These are phyloP conservation scores for Lyophyllum atratum DNA, from an alignment of 768 basidiomycete genomes.

Conservation along the genomic window DNA sequence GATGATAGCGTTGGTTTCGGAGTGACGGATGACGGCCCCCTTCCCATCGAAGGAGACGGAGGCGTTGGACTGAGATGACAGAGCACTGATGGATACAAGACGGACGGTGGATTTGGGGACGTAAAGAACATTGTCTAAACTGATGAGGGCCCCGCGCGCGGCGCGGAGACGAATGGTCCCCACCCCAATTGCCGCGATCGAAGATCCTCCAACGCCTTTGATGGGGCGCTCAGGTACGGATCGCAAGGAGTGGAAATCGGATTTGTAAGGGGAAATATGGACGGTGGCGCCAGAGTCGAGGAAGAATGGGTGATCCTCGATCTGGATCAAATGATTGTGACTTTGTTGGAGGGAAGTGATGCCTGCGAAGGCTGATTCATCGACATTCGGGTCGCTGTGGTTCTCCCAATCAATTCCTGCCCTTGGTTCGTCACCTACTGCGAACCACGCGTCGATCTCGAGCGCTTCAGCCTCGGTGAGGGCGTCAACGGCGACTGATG, in stretches of 20 bases:
- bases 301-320: too few species aligned
- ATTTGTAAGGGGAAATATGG: constrained; percentile 22
- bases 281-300: constrained; percentile 25
- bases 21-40: background rate
- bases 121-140: constrained; percentile 18
- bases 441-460: too few species aligned
- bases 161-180: constrained; percentile 24
- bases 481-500: too few species aligned
- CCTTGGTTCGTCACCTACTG: too few species aligned
- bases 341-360: too few species aligned
- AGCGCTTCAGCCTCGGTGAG: too few species aligned
- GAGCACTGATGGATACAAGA: constrained; percentile 23
- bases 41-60: background rate
- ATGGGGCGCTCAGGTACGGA: constrained; percentile 21
- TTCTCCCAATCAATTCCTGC: too few species aligned
- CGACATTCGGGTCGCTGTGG: too few species aligned
- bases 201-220: constrained; percentile 26
- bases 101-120: constrained; percentile 22
- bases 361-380: too few species aligned
- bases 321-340: too few species aligned
- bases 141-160: constrained; percentile 11
- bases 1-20: background rate
- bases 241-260: constrained; percentile 29
- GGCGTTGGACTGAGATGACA: background rate
- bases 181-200: constrained; percentile 22